Evolutionary conservation across 805 yeast species (phyloP).

Genomic region (Cyberlindnera maclurae): DNA sequence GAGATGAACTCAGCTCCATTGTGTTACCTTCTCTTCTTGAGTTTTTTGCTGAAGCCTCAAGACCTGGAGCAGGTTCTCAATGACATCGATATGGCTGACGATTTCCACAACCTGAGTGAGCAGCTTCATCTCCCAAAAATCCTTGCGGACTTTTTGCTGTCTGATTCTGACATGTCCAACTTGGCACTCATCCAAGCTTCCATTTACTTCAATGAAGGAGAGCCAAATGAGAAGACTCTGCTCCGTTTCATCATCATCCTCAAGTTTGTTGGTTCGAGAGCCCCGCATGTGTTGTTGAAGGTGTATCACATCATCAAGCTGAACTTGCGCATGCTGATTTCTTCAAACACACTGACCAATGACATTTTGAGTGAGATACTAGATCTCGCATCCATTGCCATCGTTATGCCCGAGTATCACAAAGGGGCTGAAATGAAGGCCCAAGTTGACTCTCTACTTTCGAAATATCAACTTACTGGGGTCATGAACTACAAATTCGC

Average conservation of each 20-base stretch:
- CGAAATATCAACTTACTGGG: conserved; percentile 6
- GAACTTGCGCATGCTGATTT: conserved; percentile 24
- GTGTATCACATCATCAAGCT: conserved; percentile 25
- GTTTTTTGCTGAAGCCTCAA: conserved; percentile 29
- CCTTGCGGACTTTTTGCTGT: conserved; percentile 27
- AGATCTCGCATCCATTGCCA: conserved; percentile 28
- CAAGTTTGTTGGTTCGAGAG: conserved; percentile 25
- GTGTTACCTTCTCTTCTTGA: conserved; percentile 29
- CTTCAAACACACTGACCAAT: conserved; percentile 8
- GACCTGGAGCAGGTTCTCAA: conserved; percentile 29
- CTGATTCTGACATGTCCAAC: conserved; percentile 25
- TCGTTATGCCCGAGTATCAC: conserved; percentile 16
- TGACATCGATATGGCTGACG: conserved; percentile 30
- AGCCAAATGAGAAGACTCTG: conserved; percentile 30
- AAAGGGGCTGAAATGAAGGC: conserved; percentile 4
- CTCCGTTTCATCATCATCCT: conserved; percentile 27
- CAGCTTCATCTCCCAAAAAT: conserved; percentile 31
- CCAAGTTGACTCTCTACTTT: not conserved
- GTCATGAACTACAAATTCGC: conserved; percentile 1
- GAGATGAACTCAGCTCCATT: conserved; percentile 8
- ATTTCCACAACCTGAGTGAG: conserved; percentile 26
- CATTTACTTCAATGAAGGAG: conserved; percentile 24
- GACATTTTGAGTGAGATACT: conserved; percentile 26
- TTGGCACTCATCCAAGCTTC: conserved; percentile 30
- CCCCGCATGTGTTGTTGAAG: conserved; percentile 28